phyloP scores from a whole-genome alignment of 2,329 filamentous ascomycete genomes.

The Fusarium mexicanum region DNA sequence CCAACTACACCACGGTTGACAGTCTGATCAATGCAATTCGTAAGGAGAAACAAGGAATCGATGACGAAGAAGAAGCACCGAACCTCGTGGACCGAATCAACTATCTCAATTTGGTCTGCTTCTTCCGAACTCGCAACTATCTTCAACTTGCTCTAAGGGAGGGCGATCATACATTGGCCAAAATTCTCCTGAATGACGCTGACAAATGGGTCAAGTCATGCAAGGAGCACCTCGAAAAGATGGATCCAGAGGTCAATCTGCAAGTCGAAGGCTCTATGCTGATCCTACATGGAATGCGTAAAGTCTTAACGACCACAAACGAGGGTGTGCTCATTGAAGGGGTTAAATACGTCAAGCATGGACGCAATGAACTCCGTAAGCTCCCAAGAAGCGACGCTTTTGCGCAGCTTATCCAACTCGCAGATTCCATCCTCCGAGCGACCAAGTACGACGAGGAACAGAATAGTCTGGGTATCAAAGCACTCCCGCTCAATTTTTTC shows the following conservation, averaged over 20 bases:
- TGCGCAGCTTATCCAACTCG: background rate
- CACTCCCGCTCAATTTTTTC: background rate
- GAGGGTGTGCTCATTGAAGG: background rate
- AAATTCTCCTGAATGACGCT: constrained; percentile 9
- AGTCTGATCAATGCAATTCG: background rate
- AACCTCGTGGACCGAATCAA: constrained; percentile 26
- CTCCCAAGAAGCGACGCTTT: background rate
- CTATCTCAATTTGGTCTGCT: constrained; percentile 26
- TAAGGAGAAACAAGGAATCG: background rate
- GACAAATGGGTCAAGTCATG: constrained; percentile 13
- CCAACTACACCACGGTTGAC: constrained; percentile 8
- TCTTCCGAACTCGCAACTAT: constrained; percentile 28
- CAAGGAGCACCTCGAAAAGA: constrained; percentile 8
- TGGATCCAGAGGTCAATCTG: constrained; percentile 14
- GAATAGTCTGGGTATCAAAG: background rate
- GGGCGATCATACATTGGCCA: background rate
- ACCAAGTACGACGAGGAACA: background rate
- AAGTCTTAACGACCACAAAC: background rate
- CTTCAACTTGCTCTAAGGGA: constrained; percentile 14
- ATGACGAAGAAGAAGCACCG: background rate
- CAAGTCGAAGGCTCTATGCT: constrained; percentile 11
- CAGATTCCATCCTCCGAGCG: background rate
- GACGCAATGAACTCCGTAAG: background rate
- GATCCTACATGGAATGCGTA: constrained; percentile 10
- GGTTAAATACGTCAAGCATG: background rate